A percentile compares a stretch with the other conserved stretches of the same genome.
These are phyloP conservation scores for Fusarium sp. DNA, from an alignment of 2,329 filamentous ascomycete genomes.

Conservation along the genomic window DNA sequence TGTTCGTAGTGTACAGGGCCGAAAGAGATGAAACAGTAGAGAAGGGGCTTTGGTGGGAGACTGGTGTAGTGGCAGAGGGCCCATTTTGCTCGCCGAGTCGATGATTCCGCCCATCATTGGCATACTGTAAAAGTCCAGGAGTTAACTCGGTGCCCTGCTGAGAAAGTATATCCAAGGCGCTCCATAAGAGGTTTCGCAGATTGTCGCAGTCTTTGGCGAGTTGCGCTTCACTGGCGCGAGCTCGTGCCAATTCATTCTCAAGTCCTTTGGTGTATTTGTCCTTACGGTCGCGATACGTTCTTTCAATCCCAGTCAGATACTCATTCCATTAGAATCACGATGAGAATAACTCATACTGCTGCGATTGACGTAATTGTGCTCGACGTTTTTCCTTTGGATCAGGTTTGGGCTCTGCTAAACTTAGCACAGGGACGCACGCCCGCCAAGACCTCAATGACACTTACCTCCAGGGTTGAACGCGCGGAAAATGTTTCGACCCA, in stretches of 20 bases:
- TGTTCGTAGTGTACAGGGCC: not conserved
- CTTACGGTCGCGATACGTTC: conserved; percentile 35
- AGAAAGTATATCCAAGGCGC: conserved; percentile 2
- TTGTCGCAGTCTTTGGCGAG: conserved; percentile 25
- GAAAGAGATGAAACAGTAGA: not conserved
- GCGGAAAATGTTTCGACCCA: conserved; percentile 50
- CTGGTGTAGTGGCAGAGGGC: not conserved
- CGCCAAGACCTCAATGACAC: not conserved
- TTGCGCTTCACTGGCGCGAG: conserved; percentile 15
- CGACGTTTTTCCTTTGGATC: conserved; percentile 33
- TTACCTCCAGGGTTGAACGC: conserved; percentile 54
- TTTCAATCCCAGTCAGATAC: not conserved
- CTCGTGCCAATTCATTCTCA: conserved; percentile 28
- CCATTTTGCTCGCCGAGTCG: not conserved
- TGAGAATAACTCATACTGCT: conserved; percentile 17
- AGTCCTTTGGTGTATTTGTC: conserved; percentile 27
- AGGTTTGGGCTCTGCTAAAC: conserved; percentile 23
- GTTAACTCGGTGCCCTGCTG: conserved; percentile 12
- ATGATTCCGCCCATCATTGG: not conserved
- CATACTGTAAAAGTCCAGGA: not conserved
- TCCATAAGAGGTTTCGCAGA: conserved; percentile 13
- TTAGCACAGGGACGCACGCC: not conserved
- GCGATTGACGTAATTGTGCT: conserved; percentile 32
- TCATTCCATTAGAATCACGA: not conserved
- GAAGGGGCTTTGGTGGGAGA: not conserved